These are phyloP conservation scores for Hyaloscypha hepaticicola DNA, from an alignment of 495 filamentous ascomycete species.

Conservation along the genomic window DNA sequence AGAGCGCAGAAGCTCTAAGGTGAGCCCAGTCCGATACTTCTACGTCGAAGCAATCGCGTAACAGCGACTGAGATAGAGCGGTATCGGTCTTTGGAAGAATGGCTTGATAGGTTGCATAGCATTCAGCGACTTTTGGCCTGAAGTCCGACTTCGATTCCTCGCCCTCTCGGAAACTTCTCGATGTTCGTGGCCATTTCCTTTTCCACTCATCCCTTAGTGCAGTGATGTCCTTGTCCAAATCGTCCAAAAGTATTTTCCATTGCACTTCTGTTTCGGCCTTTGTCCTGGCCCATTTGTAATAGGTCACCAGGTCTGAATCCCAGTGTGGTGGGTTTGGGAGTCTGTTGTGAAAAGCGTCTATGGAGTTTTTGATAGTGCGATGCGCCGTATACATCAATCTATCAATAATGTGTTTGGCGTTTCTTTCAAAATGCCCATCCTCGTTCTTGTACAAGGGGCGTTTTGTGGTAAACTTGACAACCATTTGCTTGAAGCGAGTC, in stretches of 20 bases:
- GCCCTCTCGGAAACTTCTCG: neutral
- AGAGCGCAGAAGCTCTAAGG: slow-evolving; percentile 62
- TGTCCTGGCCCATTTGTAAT: slow-evolving; percentile 40
- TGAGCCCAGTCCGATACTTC: slow-evolving; percentile 51
- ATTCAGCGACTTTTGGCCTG: slow-evolving; percentile 35
- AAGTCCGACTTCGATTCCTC: slow-evolving; percentile 7
- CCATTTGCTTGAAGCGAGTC: slow-evolving; percentile 30
- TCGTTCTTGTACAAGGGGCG: slow-evolving; percentile 36
- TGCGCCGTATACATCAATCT: slow-evolving; percentile 66
- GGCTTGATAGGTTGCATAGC: slow-evolving; percentile 44
- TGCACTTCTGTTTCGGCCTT: slow-evolving; percentile 34
- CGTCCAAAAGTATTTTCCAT: slow-evolving; percentile 33
- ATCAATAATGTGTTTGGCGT: slow-evolving; percentile 65
- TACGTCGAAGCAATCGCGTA: slow-evolving; percentile 47
- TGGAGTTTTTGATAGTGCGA: slow-evolving; percentile 47
- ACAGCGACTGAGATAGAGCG: slow-evolving; percentile 34
- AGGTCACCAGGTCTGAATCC: slow-evolving; percentile 51
- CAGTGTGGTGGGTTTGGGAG: slow-evolving; percentile 37
- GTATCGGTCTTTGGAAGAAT: slow-evolving; percentile 39
- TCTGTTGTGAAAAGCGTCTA: slow-evolving; percentile 44
- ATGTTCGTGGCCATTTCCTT: slow-evolving; percentile 23
- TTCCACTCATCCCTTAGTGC: slow-evolving; percentile 36
- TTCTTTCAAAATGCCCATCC: slow-evolving; percentile 29
- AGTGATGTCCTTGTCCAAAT: slow-evolving; percentile 39
- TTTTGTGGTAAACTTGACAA: slow-evolving; percentile 42